Percentiles rank a stretch among this genome's conserved stretches.
phyloP scores from a whole-genome alignment of 768 basidiomycete genomes.

The Suillus weaverae region DNA sequence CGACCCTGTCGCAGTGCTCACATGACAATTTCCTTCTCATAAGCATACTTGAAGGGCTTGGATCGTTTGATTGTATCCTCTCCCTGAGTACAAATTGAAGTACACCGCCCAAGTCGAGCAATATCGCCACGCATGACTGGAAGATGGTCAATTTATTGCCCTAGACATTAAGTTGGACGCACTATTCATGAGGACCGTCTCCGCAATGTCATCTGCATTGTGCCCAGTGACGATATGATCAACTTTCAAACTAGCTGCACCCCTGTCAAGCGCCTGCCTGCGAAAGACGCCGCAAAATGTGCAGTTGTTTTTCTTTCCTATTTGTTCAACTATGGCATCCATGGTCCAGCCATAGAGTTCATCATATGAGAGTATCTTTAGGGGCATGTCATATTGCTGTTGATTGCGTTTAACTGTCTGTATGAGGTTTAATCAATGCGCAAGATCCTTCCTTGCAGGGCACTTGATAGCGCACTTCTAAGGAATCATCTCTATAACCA shows the following conservation, averaged over 20 bases:
- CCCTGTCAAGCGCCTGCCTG: constrained; percentile 93
- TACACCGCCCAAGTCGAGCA: constrained; percentile 90
- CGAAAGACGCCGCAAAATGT: constrained; percentile 99
- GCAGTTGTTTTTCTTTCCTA: constrained; percentile 97
- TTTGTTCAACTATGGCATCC: constrained; percentile 92
- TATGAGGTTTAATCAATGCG: not conserved
- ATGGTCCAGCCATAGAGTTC: constrained; percentile 99
- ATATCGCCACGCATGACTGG: constrained; percentile 98
- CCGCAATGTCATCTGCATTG: constrained; percentile 98
- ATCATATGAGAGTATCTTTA: constrained; percentile 94
- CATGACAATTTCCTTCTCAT: constrained; percentile 99
- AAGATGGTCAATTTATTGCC: constrained; percentile 1
- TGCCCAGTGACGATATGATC: constrained; percentile 99
- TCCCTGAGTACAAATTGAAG: constrained; percentile 90
- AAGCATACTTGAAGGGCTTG: constrained; percentile 99
- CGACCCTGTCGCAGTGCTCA: constrained; percentile 36
- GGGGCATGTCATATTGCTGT: constrained; percentile 89
- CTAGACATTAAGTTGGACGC: constrained; percentile 29
- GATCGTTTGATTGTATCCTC: constrained; percentile 96
- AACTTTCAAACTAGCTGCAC: constrained; percentile 83
- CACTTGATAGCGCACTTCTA: constrained; percentile 60
- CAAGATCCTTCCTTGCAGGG: not conserved
- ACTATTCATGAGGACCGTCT: constrained; percentile 99
- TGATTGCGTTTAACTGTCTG: constrained; percentile 98
- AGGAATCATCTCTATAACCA: constrained; percentile 95